phyloP scores from a whole-genome alignment of 108 stramenopile species.

The Skeletonema potamos region DNA sequence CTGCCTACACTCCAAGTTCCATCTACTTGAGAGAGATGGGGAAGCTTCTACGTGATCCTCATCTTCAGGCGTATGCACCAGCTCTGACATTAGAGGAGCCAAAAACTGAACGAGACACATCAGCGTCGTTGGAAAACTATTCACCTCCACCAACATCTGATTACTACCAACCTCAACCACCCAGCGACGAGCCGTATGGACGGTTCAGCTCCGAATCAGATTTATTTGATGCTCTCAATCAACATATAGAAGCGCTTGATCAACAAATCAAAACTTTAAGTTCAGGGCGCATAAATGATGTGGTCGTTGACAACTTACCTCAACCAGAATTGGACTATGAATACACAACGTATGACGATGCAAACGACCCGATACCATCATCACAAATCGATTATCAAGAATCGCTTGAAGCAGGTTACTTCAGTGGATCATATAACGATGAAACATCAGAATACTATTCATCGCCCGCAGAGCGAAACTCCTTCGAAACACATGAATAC shows the following conservation, averaged over 20 bases:
- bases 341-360: background rate
- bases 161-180: background rate
- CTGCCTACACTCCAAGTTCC: background rate
- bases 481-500: background rate
- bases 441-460: background rate
- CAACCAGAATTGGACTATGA: background rate
- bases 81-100: background rate
- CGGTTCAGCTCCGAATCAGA: background rate
- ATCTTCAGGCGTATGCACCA: constrained; percentile 8
- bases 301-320: background rate
- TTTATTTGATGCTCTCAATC: constrained; percentile 20
- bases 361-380: background rate
- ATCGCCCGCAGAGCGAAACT: background rate
- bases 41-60: constrained; percentile 23
- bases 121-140: background rate
- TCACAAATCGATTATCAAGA: background rate
- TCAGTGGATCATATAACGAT: background rate
- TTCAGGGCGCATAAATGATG: background rate
- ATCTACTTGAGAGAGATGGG: constrained; percentile 28
- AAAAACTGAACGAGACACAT: background rate
- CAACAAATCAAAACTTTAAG: constrained; percentile 8
- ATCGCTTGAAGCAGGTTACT: background rate
- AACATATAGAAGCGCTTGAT: constrained; percentile 15
- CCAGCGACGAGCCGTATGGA: background rate
- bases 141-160: background rate